Percentiles rank a stretch among this genome's conserved stretches.
These are phyloP conservation scores for Singerocomus inundabilis DNA, from an alignment of 1,284 basidiomycete genomes.

Conservation along the genomic window DNA sequence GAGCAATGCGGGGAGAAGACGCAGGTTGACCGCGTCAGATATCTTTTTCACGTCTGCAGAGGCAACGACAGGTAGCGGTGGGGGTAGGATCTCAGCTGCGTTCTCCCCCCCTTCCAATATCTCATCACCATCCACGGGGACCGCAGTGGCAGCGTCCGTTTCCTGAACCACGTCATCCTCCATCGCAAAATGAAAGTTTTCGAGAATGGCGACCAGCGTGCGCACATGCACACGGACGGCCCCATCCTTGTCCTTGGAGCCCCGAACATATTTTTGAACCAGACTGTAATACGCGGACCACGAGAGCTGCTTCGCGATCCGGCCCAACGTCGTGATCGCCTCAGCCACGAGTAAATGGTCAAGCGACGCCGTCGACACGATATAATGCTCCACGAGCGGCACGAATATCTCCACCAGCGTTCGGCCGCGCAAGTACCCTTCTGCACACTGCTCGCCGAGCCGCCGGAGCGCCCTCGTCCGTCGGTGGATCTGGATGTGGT, in stretches of 20 bases:
- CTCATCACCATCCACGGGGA: constrained; percentile 29
- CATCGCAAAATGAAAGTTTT: constrained; percentile 92
- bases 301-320: constrained; percentile 67
- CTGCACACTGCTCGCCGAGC: constrained; percentile 79
- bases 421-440: constrained; percentile 66
- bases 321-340: constrained; percentile 77
- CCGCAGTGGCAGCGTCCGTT: constrained; percentile 20
- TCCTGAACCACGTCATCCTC: constrained; percentile 45
- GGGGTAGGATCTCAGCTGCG: constrained; percentile 12
- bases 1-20: constrained; percentile 76
- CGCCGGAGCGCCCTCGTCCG: constrained; percentile 86
- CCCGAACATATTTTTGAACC: constrained; percentile 80
- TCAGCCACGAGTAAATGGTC: constrained; percentile 94
- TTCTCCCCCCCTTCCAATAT: constrained; percentile 33
- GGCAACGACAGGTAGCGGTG: constrained; percentile 8
- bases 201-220: constrained; percentile 81
- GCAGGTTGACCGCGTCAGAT: constrained; percentile 73
- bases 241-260: constrained; percentile 69
- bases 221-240: constrained; percentile 86
- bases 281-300: constrained; percentile 88
- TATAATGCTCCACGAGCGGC: constrained; percentile 84
- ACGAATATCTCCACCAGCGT: constrained; percentile 84
- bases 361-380: constrained; percentile 65
- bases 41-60: constrained; percentile 46
- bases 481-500: constrained; percentile 93